These are phyloP conservation scores for Kwoniella europaea DNA, from an alignment of 768 basidiomycete genomes.

Conservation along the genomic window DNA sequence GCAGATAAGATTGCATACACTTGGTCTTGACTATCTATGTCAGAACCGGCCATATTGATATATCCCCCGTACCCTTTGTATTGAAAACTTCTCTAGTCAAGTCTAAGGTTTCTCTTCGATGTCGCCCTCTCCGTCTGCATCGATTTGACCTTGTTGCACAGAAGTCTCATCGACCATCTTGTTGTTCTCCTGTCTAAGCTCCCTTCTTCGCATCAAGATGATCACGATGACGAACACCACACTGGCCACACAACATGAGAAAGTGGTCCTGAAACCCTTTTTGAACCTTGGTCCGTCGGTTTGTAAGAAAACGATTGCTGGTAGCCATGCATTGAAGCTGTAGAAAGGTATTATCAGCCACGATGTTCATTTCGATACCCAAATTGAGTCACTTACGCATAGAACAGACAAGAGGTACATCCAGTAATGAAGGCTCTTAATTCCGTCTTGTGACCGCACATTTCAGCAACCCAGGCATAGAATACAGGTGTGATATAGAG, in stretches of 20 bases:
- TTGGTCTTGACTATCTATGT: background rate
- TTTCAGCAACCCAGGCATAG: slow-evolving; percentile 33
- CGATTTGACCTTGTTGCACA: background rate
- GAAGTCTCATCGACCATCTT: background rate
- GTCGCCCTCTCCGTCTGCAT: background rate
- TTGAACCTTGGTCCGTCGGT: slow-evolving; percentile 31
- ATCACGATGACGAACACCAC: slow-evolving; percentile 11
- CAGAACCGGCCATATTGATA: background rate
- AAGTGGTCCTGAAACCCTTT: slow-evolving; percentile 27
- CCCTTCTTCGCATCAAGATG: slow-evolving; percentile 8
- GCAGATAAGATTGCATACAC: background rate
- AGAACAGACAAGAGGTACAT: slow-evolving; percentile 22
- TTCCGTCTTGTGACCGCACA: slow-evolving; percentile 23
- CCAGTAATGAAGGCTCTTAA: slow-evolving; percentile 23
- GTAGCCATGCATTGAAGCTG: slow-evolving; percentile 29
- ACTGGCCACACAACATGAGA: slow-evolving; percentile 16
- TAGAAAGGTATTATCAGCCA: background rate
- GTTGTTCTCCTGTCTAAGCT: slow-evolving; percentile 10
- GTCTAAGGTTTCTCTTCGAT: slow-evolving; percentile 1
- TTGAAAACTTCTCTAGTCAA: background rate
- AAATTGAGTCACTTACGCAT: slow-evolving; percentile 12
- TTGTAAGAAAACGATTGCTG: slow-evolving; percentile 29
- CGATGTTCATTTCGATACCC: background rate
- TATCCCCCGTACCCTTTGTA: background rate
- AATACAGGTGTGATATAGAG: slow-evolving; percentile 29